Evolutionary conservation across 2,329 filamentous ascomycete genomes (phyloP).

Genomic region (Phyllosticta citrichinensis): DNA sequence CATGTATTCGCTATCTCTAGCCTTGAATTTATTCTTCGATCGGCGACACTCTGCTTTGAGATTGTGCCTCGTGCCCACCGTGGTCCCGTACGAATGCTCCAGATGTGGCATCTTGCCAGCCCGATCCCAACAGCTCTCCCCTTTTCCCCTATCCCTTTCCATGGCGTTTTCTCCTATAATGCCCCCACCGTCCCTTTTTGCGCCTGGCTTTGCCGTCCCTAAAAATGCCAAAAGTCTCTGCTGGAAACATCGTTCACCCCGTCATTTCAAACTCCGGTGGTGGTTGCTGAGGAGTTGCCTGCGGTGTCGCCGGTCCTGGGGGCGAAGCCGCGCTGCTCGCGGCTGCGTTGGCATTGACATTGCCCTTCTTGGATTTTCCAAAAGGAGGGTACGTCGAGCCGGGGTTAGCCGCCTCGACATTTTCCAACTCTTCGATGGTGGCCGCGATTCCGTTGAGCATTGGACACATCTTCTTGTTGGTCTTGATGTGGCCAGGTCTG

Average conservation of each 20-base stretch:
- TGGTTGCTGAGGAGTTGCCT: neutral
- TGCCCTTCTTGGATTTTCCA: neutral
- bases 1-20: neutral
- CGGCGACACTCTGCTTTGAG: neutral
- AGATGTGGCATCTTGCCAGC: no score
- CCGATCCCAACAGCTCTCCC: no score
- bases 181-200: no score
- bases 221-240: neutral
- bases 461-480: constrained; percentile 69
- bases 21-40: neutral
- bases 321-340: neutral
- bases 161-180: no score
- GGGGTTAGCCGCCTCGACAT: constrained; percentile 1
- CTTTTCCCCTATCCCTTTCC: no score
- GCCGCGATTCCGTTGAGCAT: constrained; percentile 8
- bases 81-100: neutral
- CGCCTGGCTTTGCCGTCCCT: neutral
- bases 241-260: neutral
- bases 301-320: neutral
- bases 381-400: constrained; percentile 6
- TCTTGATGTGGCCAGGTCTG: constrained; percentile 95
- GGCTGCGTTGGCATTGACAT: neutral
- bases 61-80: neutral
- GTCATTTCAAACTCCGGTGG: neutral
- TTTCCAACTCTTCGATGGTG: constrained; percentile 6